These are phyloP conservation scores for Serendipita vermifera DNA, from an alignment of 768 basidiomycete species.

Conservation along the genomic window DNA sequence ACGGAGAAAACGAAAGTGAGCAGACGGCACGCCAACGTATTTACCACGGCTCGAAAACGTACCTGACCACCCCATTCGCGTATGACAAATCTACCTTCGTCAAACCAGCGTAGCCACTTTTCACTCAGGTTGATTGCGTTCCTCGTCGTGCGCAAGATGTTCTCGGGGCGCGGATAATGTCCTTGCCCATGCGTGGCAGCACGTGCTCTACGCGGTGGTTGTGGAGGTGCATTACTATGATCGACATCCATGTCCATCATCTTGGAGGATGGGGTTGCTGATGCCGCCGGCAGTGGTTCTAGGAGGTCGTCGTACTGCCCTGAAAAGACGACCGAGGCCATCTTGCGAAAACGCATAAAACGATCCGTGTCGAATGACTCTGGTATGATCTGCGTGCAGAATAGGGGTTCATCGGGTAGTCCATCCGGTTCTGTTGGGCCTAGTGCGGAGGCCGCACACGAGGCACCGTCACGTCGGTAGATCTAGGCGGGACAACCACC, in stretches of 20 bases:
- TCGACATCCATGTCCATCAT: neutral
- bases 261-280: neutral
- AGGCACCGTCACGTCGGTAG: neutral
- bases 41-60: neutral
- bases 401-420: neutral
- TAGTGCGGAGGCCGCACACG: neutral
- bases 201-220: neutral
- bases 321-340: neutral
- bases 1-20: neutral
- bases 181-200: neutral
- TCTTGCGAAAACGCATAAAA: neutral
- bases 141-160: neutral
- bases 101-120: slow-evolving; percentile 1
- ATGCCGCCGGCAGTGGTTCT: neutral
- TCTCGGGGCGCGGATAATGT: neutral
- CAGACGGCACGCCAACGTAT: neutral
- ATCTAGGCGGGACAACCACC: neutral
- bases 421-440: neutral
- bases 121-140: neutral
- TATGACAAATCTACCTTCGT: neutral
- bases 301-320: slow-evolving; percentile 1
- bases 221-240: neutral
- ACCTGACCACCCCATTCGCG: slow-evolving; percentile 1
- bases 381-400: slow-evolving; percentile 6
- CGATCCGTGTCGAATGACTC: slow-evolving; percentile 3